phyloP scores from a whole-genome alignment of 768 basidiomycete genomes.

The Hygrocybe coccinea region DNA sequence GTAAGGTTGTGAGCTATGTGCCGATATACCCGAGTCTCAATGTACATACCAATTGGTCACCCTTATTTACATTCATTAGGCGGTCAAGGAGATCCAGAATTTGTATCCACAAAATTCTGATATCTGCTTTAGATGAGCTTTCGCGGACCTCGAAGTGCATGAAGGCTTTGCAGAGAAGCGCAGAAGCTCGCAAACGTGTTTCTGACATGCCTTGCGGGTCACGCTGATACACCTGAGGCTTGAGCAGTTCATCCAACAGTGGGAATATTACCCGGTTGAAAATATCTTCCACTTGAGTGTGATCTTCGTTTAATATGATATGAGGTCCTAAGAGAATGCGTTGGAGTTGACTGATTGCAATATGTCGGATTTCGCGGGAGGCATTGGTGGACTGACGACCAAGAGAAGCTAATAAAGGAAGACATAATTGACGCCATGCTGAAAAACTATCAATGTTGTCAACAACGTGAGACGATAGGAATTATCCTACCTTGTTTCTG shows the following conservation, averaged over 20 bases:
- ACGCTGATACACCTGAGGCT: slow-evolving; percentile 69
- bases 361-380: slow-evolving; percentile 78
- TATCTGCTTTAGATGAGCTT: slow-evolving; percentile 52
- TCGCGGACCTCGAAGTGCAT: slow-evolving; percentile 87
- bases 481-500: slow-evolving; percentile 39
- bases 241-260: slow-evolving; percentile 84
- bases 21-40: slow-evolving; percentile 1
- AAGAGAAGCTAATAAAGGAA: slow-evolving; percentile 70
- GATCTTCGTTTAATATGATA: slow-evolving; percentile 54
- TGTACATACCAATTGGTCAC: slow-evolving; percentile 74
- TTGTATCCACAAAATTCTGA: slow-evolving; percentile 78
- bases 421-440: slow-evolving; percentile 74
- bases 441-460: slow-evolving; percentile 1
- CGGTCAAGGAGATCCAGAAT: slow-evolving; percentile 86
- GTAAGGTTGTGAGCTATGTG: slow-evolving; percentile 1
- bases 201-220: slow-evolving; percentile 89
- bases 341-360: slow-evolving; percentile 74
- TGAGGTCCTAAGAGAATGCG: slow-evolving; percentile 79
- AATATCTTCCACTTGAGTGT: slow-evolving; percentile 67
- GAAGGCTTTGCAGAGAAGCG: slow-evolving; percentile 91
- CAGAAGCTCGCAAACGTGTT: slow-evolving; percentile 80
- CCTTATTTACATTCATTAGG: slow-evolving; percentile 79
- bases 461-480: not conserved
- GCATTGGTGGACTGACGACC: slow-evolving; percentile 79
- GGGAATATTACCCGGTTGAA: slow-evolving; percentile 91